These are phyloP conservation scores for Talaromyces amestolkiae DNA, from an alignment of 2,329 filamentous ascomycete species.

Conservation along the genomic window DNA sequence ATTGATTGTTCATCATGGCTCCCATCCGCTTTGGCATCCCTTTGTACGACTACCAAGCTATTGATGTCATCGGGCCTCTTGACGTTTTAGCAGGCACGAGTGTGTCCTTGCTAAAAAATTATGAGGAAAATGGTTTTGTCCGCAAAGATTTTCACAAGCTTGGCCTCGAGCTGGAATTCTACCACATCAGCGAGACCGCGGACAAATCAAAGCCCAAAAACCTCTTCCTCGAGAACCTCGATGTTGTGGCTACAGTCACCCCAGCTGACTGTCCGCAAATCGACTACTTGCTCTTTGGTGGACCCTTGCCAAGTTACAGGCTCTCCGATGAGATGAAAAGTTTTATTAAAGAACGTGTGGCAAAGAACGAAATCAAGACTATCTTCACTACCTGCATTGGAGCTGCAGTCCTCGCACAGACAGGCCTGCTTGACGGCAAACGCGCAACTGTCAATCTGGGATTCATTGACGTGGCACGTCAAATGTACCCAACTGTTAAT, in stretches of 20 bases:
- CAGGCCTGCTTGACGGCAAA: slow-evolving; percentile 16
- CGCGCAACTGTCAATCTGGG: slow-evolving; percentile 9
- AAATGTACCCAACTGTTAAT: slow-evolving; percentile 14
- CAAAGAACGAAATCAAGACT: slow-evolving; percentile 16
- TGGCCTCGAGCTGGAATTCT: slow-evolving; percentile 15
- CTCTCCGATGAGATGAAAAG: slow-evolving; percentile 8
- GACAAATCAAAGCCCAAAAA: not conserved
- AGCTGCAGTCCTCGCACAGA: slow-evolving; percentile 15
- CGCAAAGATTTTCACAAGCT: not conserved
- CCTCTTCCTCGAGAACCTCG: slow-evolving; percentile 14
- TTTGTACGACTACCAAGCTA: slow-evolving; percentile 14
- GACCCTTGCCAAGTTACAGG: slow-evolving; percentile 6
- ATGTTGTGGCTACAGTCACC: slow-evolving; percentile 8
- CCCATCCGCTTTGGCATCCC: slow-evolving; percentile 17
- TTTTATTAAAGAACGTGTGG: slow-evolving; percentile 12
- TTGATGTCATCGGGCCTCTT: slow-evolving; percentile 17
- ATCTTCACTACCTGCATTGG: slow-evolving; percentile 19
- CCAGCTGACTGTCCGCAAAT: slow-evolving; percentile 11
- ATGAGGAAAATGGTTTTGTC: not conserved
- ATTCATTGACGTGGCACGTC: not conserved
- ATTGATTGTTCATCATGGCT: slow-evolving; percentile 4
- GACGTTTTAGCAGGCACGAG: slow-evolving; percentile 10
- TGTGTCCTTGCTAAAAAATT: not conserved
- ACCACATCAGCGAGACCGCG: slow-evolving; percentile 12
- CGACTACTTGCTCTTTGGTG: slow-evolving; percentile 16